Evolutionary conservation across 345 rosid species (phyloP).

Genomic region (Syzygium oleosum): DNA sequence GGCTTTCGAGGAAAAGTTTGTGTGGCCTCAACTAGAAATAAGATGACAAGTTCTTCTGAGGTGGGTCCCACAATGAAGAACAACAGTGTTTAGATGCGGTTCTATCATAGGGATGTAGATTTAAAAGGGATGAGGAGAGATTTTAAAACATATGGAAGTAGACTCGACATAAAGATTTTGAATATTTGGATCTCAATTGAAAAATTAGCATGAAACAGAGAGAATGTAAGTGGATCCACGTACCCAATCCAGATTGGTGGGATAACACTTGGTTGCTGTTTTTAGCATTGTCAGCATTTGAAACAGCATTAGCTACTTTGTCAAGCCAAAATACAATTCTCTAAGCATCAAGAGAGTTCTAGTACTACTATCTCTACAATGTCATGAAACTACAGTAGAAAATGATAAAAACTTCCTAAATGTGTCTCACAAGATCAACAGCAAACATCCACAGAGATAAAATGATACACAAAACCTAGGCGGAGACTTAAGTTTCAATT

Average conservation of each 20-base stretch:
- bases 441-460: not conserved
- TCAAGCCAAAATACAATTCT: not conserved
- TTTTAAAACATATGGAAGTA: not conserved
- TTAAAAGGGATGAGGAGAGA: not conserved
- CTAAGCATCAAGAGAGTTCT: not conserved
- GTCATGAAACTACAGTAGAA: not conserved
- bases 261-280: not conserved
- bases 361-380: not conserved
- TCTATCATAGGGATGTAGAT: not conserved
- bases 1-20: not conserved
- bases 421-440: not conserved
- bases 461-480: not conserved
- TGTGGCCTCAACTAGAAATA: not conserved
- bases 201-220: not conserved
- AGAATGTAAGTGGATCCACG: not conserved
- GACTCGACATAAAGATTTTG: not conserved
- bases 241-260: not conserved
- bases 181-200: not conserved
- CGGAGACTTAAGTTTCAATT: not conserved
- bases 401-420: not conserved
- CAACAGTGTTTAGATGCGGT: not conserved
- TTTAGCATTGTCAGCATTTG: not conserved
- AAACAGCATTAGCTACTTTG: not conserved
- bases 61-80: not conserved
- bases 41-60: not conserved